Evolutionary conservation across 208 protist species (phyloP).

Genomic region (Tritrichomonas musculus): DNA sequence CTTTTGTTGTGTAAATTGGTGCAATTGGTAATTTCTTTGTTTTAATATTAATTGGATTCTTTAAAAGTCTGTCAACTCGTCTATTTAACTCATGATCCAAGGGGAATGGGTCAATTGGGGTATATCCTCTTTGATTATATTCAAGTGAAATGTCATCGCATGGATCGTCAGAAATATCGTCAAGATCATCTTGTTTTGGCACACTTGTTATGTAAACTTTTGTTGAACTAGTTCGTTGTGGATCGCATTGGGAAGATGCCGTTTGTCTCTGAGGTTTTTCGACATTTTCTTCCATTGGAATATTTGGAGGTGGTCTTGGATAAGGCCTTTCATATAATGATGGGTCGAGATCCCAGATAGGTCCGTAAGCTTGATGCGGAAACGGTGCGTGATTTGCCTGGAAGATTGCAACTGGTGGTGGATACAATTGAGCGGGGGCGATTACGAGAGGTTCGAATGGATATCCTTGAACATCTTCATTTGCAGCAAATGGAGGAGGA

Average conservation of each 20-base stretch:
- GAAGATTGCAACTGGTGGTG: background rate
- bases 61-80: background rate
- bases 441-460: background rate
- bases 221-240: background rate
- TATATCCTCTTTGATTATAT: background rate
- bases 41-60: background rate
- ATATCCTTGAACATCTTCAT: background rate
- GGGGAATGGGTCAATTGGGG: background rate
- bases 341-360: slow-evolving; percentile 18
- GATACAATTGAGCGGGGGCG: background rate
- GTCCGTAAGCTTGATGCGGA: background rate
- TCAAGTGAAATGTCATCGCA: background rate
- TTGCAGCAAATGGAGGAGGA: background rate
- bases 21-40: background rate
- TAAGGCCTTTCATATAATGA: background rate
- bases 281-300: background rate
- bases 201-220: background rate
- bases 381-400: background rate
- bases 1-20: background rate
- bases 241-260: background rate
- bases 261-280: background rate
- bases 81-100: background rate
- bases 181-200: background rate
- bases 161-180: background rate
- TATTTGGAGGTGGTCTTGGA: background rate